phyloP scores from a whole-genome alignment of 768 basidiomycete genomes.

The Lepiota venenata region DNA sequence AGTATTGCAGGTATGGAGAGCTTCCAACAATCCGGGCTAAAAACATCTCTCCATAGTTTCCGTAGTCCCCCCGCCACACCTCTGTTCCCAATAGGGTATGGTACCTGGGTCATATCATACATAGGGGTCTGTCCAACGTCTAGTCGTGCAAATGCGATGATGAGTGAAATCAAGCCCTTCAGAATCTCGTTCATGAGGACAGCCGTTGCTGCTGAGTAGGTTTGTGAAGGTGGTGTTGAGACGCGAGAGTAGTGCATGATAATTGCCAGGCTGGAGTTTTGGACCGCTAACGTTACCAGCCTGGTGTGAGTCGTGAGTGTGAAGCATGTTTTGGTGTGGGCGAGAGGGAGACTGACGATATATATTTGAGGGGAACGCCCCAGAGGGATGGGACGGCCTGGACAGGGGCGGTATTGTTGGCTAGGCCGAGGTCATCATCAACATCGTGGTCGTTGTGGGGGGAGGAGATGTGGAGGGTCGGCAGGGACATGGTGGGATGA shows the following conservation, averaged over 20 bases:
- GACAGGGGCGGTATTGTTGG: constrained; percentile 1
- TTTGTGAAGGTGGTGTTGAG: constrained; percentile 65
- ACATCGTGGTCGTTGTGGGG: neutral
- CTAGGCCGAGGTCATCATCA: neutral
- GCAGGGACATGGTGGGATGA: constrained; percentile 6
- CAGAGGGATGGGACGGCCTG: constrained; percentile 48
- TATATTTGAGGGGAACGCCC: constrained; percentile 76
- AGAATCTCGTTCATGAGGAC: constrained; percentile 93
- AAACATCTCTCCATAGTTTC: constrained; percentile 63
- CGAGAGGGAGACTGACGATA: constrained; percentile 51
- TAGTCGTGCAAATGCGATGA: constrained; percentile 73
- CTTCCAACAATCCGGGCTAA: constrained; percentile 95
- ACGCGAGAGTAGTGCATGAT: constrained; percentile 97
- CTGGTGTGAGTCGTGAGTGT: constrained; percentile 30
- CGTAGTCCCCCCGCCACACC: constrained; percentile 26
- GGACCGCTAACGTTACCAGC: constrained; percentile 81
- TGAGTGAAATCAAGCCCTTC: constrained; percentile 84
- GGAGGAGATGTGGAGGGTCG: constrained; percentile 1
- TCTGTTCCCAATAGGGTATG: constrained; percentile 20
- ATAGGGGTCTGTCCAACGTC: constrained; percentile 29
- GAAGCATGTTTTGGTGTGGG: neutral
- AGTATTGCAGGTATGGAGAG: constrained; percentile 94
- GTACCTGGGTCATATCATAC: constrained; percentile 27
- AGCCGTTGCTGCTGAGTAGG: constrained; percentile 92
- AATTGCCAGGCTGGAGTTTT: constrained; percentile 88